Evolutionary conservation across 2,329 filamentous ascomycete species (phyloP), one percentile per base, ranked within the genome.

Genomic region (Penicillium expansum): DNA sequence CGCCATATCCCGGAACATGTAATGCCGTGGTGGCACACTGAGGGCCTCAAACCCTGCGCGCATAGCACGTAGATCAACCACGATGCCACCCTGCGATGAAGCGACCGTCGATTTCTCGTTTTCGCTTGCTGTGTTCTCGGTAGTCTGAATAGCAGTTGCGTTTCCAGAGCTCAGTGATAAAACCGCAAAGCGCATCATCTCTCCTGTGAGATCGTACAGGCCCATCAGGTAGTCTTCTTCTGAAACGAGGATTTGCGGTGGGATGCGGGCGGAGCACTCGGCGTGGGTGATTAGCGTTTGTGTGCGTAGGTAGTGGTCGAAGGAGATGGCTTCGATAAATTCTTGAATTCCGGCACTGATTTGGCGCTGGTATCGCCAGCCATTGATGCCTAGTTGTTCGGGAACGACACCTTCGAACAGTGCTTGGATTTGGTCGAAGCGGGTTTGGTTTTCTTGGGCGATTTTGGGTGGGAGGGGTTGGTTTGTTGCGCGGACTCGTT

Each of bases 131-230:
- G 45, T 47, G 8, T 48, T 39, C 35, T 48, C 57, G 9, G 9
- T 33, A 30, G 33, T 67, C 51, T 74, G 73, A 61, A 57, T 59
- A 62, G 71, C 77, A 22, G 83, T 71, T 41, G 76, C 77, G 14
- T 88, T 89, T 8, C 80, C 87, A 5, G 92, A 89, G 1, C 92
- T 92, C 72, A 96, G 89, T 27, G 87, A 86, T 6, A 92, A 92
- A 49, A 96, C 94, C 0, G 91, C 92, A 75, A 97, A 97, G 30
- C 92, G 85, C 94, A 99, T 99, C 79, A 97, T 82, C 78, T 99
- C 94, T 38, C 94, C 94, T 1, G 92, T 92, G 65, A 97, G 83
- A 73, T 99, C 94, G 69, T 96, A 97, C 2, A 99, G 77, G 9
- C 93, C 94, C 61, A 94, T 87, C 56, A 96, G 77, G 71, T 96